phyloP scores from a whole-genome alignment of 495 filamentous ascomycete genomes.

The Daldinia vernicosa region DNA sequence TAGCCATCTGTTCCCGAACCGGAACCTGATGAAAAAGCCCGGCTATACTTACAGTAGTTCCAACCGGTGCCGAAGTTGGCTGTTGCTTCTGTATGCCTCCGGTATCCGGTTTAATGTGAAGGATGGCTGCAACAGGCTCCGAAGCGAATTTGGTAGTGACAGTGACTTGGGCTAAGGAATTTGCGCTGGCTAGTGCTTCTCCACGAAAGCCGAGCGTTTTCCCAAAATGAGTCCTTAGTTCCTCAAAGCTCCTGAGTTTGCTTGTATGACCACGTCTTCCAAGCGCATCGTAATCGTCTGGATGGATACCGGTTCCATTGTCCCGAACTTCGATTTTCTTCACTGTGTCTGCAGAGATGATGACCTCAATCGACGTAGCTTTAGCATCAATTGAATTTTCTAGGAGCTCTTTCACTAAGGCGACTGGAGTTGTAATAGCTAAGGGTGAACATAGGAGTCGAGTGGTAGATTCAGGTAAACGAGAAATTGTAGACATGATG shows the following conservation, averaged over 20 bases:
- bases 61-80: constrained; percentile 70
- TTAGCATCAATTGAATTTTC: constrained; percentile 91
- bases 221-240: constrained; percentile 72
- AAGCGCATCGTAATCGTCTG: constrained; percentile 72
- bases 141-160: constrained; percentile 77
- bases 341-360: constrained; percentile 78
- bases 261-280: constrained; percentile 81
- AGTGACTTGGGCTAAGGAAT: constrained; percentile 69
- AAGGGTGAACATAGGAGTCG: constrained; percentile 76
- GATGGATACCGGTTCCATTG: constrained; percentile 83
- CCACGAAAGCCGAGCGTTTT: constrained; percentile 87
- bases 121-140: constrained; percentile 67
- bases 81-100: constrained; percentile 55
- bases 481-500: constrained; percentile 47
- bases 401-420: constrained; percentile 87
- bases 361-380: constrained; percentile 75
- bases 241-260: constrained; percentile 79
- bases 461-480: constrained; percentile 70
- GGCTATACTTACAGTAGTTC: constrained; percentile 77
- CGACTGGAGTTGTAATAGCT: constrained; percentile 74
- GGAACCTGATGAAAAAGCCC: constrained; percentile 76
- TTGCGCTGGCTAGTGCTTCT: constrained; percentile 82
- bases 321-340: constrained; percentile 90
- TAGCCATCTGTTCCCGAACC: constrained; percentile 72
- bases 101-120: constrained; percentile 48